phyloP scores from a whole-genome alignment of 169 alveolate genomes.

The Plasmodium malariae region DNA sequence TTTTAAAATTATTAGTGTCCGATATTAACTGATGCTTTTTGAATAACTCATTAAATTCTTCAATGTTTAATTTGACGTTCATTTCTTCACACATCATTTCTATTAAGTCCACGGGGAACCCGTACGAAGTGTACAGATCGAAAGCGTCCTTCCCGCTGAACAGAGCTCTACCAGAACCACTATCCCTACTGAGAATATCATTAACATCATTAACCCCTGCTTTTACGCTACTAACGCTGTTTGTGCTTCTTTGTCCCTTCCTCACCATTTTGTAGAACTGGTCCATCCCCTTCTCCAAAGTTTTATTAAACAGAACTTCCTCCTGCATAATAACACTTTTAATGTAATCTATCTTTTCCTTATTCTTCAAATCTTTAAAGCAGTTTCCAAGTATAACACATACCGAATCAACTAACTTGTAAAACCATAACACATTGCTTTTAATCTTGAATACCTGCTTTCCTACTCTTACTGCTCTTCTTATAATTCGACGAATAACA shows the following conservation, averaged over 20 bases:
- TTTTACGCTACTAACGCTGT: background rate
- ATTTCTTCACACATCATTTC: slow-evolving; percentile 94
- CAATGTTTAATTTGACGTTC: slow-evolving; percentile 84
- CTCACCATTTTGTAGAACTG: slow-evolving; percentile 83
- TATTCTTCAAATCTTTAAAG: slow-evolving; percentile 89
- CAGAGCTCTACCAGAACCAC: slow-evolving; percentile 44
- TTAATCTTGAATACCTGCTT: slow-evolving; percentile 83
- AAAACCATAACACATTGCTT: slow-evolving; percentile 89
- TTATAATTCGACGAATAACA: slow-evolving; percentile 93
- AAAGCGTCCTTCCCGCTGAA: slow-evolving; percentile 91
- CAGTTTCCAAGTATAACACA: slow-evolving; percentile 86
- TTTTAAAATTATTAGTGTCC: slow-evolving; percentile 82
- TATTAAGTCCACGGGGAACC: slow-evolving; percentile 95
- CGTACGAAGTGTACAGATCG: slow-evolving; percentile 92
- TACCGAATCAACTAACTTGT: slow-evolving; percentile 90
- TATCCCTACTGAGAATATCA: slow-evolving; percentile 7
- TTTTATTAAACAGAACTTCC: slow-evolving; percentile 89
- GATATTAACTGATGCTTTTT: slow-evolving; percentile 87
- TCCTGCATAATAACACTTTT: slow-evolving; percentile 86
- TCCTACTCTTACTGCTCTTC: slow-evolving; percentile 94
- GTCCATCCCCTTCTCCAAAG: slow-evolving; percentile 91
- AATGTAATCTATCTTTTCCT: slow-evolving; percentile 86
- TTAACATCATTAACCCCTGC: background rate
- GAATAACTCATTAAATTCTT: slow-evolving; percentile 88
- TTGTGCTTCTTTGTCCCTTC: slow-evolving; percentile 10